Conservation (phyloP, 371 early-diverging fungal genomes). For the Rhizopus stolonifer region DNA sequence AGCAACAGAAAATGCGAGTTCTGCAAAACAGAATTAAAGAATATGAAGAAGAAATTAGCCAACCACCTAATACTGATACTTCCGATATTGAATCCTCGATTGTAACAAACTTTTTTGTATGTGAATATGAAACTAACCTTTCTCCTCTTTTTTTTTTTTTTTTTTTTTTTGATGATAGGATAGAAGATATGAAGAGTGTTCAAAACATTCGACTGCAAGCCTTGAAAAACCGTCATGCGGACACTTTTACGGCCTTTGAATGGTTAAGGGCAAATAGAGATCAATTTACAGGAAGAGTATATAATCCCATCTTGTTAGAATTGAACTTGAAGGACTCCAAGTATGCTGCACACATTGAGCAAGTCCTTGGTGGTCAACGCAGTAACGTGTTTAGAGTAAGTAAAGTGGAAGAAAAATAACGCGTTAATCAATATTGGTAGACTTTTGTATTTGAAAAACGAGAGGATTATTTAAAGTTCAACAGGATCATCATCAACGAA, state of each 20-base stretch:
- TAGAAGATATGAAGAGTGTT: slow-evolving; percentile 60
- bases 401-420: not conserved
- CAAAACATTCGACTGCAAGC: slow-evolving; percentile 42
- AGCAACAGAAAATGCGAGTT: slow-evolving; percentile 34
- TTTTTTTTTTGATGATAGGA: too few relatives aligned
- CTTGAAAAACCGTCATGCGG: slow-evolving; percentile 42
- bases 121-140: too few relatives aligned
- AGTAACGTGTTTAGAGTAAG: slow-evolving; percentile 49
- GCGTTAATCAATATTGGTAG: too few relatives aligned
- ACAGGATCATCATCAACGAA: slow-evolving; percentile 60
- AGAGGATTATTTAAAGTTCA: slow-evolving; percentile 75
- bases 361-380: slow-evolving; percentile 35
- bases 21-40: slow-evolving; percentile 48
- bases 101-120: too few relatives aligned
- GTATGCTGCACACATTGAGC: slow-evolving; percentile 69
- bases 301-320: slow-evolving; percentile 69
- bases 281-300: slow-evolving; percentile 68
- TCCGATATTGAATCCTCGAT: slow-evolving; percentile 35
- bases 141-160: too few relatives aligned
- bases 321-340: slow-evolving; percentile 65
- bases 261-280: slow-evolving; percentile 68
- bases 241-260: slow-evolving; percentile 56
- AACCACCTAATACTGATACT: slow-evolving; percentile 34
- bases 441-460: slow-evolving; percentile 76
- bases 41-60: slow-evolving; percentile 38